Conservation (phyloP, 2,329 filamentous ascomycete species). For the Exophiala spinifera region DNA sequence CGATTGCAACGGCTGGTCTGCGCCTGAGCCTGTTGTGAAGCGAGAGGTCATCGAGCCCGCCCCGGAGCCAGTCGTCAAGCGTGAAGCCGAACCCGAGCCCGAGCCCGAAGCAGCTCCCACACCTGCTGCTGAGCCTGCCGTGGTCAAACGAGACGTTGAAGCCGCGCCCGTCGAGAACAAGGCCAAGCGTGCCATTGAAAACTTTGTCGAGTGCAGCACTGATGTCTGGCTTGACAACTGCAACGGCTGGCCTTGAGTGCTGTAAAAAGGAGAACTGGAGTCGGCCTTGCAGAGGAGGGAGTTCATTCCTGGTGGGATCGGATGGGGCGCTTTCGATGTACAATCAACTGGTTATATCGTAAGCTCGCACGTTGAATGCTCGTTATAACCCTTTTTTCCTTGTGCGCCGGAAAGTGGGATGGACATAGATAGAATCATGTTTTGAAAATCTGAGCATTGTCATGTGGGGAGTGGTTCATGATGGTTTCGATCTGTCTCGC, state of each 20-base stretch:
- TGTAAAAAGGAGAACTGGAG: not conserved
- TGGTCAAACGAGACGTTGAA: constrained; percentile 11
- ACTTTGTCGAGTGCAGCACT: constrained; percentile 1
- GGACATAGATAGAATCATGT: no score
- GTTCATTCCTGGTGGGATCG: no score
- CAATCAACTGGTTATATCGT: no score
- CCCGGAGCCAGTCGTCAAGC: constrained; percentile 8
- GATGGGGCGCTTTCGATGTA: no score
- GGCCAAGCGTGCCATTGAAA: not conserved
- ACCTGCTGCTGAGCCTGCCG: not conserved
- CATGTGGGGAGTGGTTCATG: no score
- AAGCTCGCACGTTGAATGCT: no score
- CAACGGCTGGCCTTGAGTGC: constrained; percentile 6
- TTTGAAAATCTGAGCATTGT: no score
- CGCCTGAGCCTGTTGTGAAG: constrained; percentile 10
- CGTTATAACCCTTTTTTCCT: no score
- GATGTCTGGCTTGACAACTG: constrained; percentile 8
- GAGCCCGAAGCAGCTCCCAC: not conserved
- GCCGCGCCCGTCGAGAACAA: constrained; percentile 12
- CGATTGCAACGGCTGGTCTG: constrained; percentile 20
- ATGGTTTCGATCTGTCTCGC: no score
- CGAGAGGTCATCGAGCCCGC: not conserved
- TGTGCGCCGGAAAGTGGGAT: no score
- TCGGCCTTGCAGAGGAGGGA: not conserved
- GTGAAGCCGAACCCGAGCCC: constrained; percentile 3